Base-by-base conservation (phyloP, 768 basidiomycete genomes). In the Agaricus subrufescens region DNA sequence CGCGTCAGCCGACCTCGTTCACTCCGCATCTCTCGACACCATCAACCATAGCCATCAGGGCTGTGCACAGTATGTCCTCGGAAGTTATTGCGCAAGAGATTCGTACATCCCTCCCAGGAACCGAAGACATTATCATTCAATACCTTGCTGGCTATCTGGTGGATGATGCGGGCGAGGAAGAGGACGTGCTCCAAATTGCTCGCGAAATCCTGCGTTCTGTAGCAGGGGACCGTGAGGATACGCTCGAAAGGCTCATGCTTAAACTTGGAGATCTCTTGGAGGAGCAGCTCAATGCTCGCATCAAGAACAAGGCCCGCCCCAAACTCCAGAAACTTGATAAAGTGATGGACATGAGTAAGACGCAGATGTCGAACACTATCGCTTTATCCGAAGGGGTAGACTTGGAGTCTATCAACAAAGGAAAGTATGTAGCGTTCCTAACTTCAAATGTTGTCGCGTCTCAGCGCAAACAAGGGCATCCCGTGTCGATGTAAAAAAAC, bases 401-500 rank as follows among this genome's bases (percentile, higher is more conserved):
- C 68, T 75, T 95, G 52, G 91, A 93, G 70, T 91, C 89, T 39
- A 91, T 93, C 52, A 94, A 93, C 73, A 94, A 95, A 79, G 92
- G 89, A 76, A 94, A 94, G 90, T 92, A 75, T 68, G 69, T 74
- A 11, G 23, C 29, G 39, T 8, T 34, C 34, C 34, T 7, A 45
- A 59, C 42, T 27, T 46, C 45, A 19, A 45, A 51, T 52, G 31
- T 52, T 50, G 53, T 58, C 58, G 58, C 62, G 40, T 60, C 53
- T 48, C 43, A 12, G 50, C 50, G 38, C 49, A 44, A 30, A 55
- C 57, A 27, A 69, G 94, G 72, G 91, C 89, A 34, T 92, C 91
- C 38, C 86, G 89, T 29, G 94, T 97, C 46, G 94, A 97, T 73
- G 82, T 97, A 58, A 96, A 94, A 72, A 95, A 95, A 65, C 83